Evolutionary conservation across 2,329 filamentous ascomycete genomes (phyloP).

Genomic region (Stylonectria norvegica): DNA sequence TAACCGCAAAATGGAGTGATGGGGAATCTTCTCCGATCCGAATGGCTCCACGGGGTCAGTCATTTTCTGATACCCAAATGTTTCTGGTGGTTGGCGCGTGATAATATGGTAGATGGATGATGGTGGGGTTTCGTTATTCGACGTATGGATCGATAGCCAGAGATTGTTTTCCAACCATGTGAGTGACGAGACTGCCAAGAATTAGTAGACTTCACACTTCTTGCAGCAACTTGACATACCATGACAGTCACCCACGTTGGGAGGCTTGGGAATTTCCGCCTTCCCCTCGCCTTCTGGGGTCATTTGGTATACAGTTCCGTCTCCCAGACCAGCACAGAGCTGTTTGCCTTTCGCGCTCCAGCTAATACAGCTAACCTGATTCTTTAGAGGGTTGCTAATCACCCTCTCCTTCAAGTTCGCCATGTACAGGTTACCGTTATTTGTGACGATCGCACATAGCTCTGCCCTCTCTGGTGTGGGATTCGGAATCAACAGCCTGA

Average conservation of each 20-base stretch:
- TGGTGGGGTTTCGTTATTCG: slow-evolving; percentile 54
- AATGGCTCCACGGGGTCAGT: slow-evolving; percentile 72
- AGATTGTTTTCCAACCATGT: slow-evolving; percentile 86
- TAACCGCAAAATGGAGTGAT: slow-evolving; percentile 75
- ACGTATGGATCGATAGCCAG: slow-evolving; percentile 78
- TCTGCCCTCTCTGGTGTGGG: slow-evolving; percentile 70
- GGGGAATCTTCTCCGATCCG: slow-evolving; percentile 62
- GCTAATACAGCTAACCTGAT: slow-evolving; percentile 75
- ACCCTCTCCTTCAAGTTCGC: slow-evolving; percentile 70
- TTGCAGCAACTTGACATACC: slow-evolving; percentile 57
- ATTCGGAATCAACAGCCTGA: slow-evolving; percentile 77
- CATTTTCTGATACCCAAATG: slow-evolving; percentile 71
- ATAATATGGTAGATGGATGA: slow-evolving; percentile 77
- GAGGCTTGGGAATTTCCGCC: slow-evolving; percentile 74
- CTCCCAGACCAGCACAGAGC: slow-evolving; percentile 76
- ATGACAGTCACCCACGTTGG: slow-evolving; percentile 62
- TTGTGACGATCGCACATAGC: slow-evolving; percentile 76
- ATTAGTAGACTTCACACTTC: no score
- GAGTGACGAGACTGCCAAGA: slow-evolving; percentile 68
- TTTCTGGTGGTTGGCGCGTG: slow-evolving; percentile 57
- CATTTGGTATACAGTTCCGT: slow-evolving; percentile 81
- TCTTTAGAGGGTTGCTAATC: slow-evolving; percentile 63
- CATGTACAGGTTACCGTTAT: slow-evolving; percentile 76
- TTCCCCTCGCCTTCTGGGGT: slow-evolving; percentile 75
- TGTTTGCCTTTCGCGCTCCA: slow-evolving; percentile 97